These are phyloP conservation scores for Solanum hybrid DNA, from an alignment of 305 asterid species.

Conservation along the genomic window DNA sequence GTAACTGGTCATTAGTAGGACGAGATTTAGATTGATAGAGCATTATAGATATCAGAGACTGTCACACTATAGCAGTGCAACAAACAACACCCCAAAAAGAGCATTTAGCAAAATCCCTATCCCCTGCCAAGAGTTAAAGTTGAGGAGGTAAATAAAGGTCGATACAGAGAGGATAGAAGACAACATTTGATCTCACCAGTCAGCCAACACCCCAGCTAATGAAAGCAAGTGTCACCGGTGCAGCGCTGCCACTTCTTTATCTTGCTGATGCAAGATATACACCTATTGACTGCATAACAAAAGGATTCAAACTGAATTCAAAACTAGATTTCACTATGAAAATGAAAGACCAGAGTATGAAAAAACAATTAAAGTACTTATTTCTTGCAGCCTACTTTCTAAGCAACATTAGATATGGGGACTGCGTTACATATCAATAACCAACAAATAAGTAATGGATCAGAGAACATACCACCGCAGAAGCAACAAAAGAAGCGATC, in stretches of 20 bases:
- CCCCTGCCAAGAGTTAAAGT: conserved; percentile 32
- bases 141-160: not conserved
- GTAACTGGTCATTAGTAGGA: not conserved
- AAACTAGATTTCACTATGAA: not conserved
- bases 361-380: too few relatives aligned
- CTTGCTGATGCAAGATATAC: conserved; percentile 66
- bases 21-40: not conserved
- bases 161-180: not conserved
- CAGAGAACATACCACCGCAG: conserved; percentile 17
- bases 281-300: conserved; percentile 40
- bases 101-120: conserved; percentile 49
- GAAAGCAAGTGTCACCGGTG: conserved; percentile 64
- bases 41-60: not conserved
- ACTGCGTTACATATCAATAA: not conserved
- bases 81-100: conserved; percentile 40
- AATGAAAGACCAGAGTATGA: not conserved
- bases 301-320: not conserved
- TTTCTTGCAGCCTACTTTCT: not conserved
- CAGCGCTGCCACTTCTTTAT: conserved; percentile 41
- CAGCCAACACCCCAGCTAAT: conserved; percentile 65
- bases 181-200: conserved; percentile 31
- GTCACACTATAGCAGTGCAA: conserved; percentile 46
- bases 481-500: conserved; percentile 41
- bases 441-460: not conserved
- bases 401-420: not conserved